A percentile compares a stretch with the other conserved stretches of the same genome.
Conservation (phyloP, 2,329 filamentous ascomycete species). For the Cadophora sp. region DNA sequence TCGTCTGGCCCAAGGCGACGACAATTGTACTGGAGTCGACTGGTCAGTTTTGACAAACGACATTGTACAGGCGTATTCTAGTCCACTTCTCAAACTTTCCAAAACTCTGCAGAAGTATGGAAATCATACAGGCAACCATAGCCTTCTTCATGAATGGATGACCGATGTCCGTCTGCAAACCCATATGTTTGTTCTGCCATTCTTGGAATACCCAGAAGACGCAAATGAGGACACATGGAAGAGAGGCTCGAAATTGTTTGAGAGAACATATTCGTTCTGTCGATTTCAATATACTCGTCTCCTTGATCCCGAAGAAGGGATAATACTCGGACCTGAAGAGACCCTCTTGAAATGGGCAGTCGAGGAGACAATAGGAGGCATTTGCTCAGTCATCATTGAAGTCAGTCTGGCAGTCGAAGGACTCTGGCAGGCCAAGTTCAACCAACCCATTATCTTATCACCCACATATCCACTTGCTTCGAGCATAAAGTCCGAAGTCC, state of each 20-base stretch:
- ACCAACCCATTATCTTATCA: constrained; percentile 30
- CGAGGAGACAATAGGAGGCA: constrained; percentile 48
- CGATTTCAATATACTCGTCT: constrained; percentile 50
- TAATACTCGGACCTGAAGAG: constrained; percentile 46
- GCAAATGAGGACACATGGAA: constrained; percentile 41
- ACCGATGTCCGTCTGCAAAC: constrained; percentile 46
- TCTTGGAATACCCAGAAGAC: constrained; percentile 51
- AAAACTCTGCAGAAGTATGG: constrained; percentile 36
- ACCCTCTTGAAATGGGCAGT: constrained; percentile 47
- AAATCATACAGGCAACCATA: constrained; percentile 38
- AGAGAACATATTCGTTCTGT: constrained; percentile 50
- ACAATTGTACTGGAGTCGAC: constrained; percentile 50
- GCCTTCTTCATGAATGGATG: constrained; percentile 43
- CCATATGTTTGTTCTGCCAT: constrained; percentile 53
- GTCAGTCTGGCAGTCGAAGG: constrained; percentile 52
- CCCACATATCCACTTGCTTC: neutral
- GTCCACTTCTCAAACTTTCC: constrained; percentile 45
- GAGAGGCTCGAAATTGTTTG: constrained; percentile 44
- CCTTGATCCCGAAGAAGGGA: constrained; percentile 41
- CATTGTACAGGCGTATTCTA: constrained; percentile 50
- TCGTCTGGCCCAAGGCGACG: constrained; percentile 32
- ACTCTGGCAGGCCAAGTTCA: constrained; percentile 46
- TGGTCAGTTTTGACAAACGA: constrained; percentile 51
- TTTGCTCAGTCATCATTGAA: constrained; percentile 51
- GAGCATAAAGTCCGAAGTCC: constrained; percentile 38